Evolutionary conservation across 257 asterid genomes (phyloP).

Genomic region (Cordia subcordata): DNA sequence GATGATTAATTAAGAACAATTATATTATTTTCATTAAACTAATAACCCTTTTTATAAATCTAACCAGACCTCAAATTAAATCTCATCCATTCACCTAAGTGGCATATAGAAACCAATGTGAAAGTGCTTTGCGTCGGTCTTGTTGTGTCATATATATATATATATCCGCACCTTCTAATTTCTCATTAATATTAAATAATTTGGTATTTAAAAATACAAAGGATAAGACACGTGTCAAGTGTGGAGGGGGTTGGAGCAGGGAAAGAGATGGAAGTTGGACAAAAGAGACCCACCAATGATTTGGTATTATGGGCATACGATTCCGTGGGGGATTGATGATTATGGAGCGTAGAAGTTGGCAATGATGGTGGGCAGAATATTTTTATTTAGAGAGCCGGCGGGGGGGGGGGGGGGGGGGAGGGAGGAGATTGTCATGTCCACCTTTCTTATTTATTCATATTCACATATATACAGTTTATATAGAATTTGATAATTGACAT

Average conservation of each 20-base stretch:
- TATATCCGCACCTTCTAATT: not conserved
- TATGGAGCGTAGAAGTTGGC: conserved; percentile 36
- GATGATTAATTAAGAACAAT: conserved; percentile 27
- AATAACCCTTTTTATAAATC: conserved; percentile 16
- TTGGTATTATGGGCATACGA: conserved; percentile 34
- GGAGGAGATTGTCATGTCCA: conserved; percentile 10
- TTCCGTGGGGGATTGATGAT: conserved; percentile 35
- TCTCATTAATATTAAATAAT: conserved; percentile 1
- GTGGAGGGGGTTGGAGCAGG: no score
- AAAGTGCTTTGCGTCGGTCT: not conserved
- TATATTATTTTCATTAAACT: conserved; percentile 7
- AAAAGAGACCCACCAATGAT: conserved; percentile 36
- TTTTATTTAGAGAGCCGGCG: no score
- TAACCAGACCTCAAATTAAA: conserved; percentile 12
- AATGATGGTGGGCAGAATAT: conserved; percentile 18
- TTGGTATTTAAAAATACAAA: not conserved
- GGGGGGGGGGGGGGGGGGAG: conserved; percentile 21
- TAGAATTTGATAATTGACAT: no score
- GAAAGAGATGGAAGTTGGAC: no score
- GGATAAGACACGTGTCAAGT: conserved; percentile 1
- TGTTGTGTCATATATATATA: no score
- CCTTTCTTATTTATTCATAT: no score
- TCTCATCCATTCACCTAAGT: conserved; percentile 7
- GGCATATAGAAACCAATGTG: not conserved
- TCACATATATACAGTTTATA: no score